A percentile compares a stretch with the other conserved stretches of the same genome.
Evolutionary conservation across 192 early-diverging fungal species (phyloP).

Genomic region (Geranomyces michiganensis): DNA sequence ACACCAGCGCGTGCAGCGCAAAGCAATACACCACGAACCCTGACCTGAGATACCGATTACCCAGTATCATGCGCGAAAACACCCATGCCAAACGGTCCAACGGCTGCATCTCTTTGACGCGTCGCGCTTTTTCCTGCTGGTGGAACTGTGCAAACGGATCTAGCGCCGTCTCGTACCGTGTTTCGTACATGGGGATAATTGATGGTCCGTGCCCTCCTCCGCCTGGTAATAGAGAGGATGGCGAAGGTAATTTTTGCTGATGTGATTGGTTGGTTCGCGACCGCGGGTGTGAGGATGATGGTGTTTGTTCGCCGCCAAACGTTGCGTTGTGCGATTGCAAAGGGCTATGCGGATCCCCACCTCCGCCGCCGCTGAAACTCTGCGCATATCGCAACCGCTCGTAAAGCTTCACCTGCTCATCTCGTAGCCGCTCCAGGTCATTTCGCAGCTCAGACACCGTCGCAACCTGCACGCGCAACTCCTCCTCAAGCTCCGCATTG

Average conservation of each 20-base stretch:
- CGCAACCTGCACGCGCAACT: slow-evolving; percentile 49
- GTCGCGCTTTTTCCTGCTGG: slow-evolving; percentile 68
- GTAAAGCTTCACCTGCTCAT: slow-evolving; percentile 88
- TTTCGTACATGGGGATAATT: slow-evolving; percentile 53
- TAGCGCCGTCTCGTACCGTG: slow-evolving; percentile 83
- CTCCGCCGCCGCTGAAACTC: slow-evolving; percentile 53
- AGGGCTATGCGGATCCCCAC: slow-evolving; percentile 2
- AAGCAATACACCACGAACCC: slow-evolving; percentile 71
- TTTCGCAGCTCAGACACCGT: slow-evolving; percentile 61
- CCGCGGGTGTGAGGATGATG: not conserved
- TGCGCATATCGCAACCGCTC: slow-evolving; percentile 89
- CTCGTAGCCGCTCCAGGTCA: slow-evolving; percentile 68
- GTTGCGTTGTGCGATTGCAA: not conserved
- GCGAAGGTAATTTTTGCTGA: too few species aligned
- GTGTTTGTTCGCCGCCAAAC: not conserved
- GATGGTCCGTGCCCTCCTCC: not conserved
- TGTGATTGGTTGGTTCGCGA: not conserved
- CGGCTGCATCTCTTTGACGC: slow-evolving; percentile 74
- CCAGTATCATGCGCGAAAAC: slow-evolving; percentile 64
- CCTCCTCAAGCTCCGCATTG: slow-evolving; percentile 81
- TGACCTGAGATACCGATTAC: slow-evolving; percentile 68
- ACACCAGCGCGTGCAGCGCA: slow-evolving; percentile 79
- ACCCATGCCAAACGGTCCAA: slow-evolving; percentile 71
- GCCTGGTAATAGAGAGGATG: too few species aligned
- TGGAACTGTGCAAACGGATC: slow-evolving; percentile 90